Percentiles rank a stretch among this genome's conserved stretches.
Conservation (phyloP, 352 stramenopile species). For the Globisporangium heterothallicum region DNA sequence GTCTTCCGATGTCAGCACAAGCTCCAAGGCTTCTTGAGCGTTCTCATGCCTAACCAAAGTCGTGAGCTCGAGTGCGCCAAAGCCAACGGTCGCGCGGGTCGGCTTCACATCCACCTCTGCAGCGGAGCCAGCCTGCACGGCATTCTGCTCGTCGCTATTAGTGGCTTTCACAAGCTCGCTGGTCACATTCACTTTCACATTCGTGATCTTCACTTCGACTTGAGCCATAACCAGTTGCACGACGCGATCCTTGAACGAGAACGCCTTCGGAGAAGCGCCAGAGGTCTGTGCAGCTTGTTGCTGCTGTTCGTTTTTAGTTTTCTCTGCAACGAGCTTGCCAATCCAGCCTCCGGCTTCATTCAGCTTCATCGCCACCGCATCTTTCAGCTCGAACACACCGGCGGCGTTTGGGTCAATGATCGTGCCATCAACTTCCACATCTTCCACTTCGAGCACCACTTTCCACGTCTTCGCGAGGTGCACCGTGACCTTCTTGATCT, state of each 20-base stretch:
- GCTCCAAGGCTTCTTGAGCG: conserved; percentile 32
- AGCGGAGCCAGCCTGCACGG: neutral
- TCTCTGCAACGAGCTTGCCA: conserved; percentile 24
- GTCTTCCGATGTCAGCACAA: conserved; percentile 43
- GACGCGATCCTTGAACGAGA: conserved; percentile 59
- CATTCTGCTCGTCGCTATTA: conserved; percentile 16
- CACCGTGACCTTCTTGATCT: conserved; percentile 40
- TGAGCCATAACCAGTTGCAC: conserved; percentile 55
- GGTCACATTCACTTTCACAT: conserved; percentile 35
- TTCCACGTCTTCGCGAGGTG: conserved; percentile 48
- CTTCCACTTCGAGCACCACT: conserved; percentile 45
- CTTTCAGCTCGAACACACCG: conserved; percentile 37
- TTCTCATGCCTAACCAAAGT: conserved; percentile 44
- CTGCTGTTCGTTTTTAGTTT: conserved; percentile 28
- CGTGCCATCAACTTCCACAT: conserved; percentile 32
- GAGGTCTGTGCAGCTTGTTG: conserved; percentile 19
- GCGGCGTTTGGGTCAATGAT: conserved; percentile 40
- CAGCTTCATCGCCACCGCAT: conserved; percentile 55
- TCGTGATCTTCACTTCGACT: conserved; percentile 44
- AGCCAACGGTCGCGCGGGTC: conserved; percentile 27
- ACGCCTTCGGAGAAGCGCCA: conserved; percentile 19
- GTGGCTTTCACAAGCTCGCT: conserved; percentile 19
- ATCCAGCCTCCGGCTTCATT: conserved; percentile 35
- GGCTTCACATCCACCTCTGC: conserved; percentile 13
- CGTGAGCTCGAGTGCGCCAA: conserved; percentile 34